Percentiles rank a stretch among this genome's conserved stretches.
Conservation (phyloP, 345 rosid species). For the Cardamine resedifolia region DNA sequence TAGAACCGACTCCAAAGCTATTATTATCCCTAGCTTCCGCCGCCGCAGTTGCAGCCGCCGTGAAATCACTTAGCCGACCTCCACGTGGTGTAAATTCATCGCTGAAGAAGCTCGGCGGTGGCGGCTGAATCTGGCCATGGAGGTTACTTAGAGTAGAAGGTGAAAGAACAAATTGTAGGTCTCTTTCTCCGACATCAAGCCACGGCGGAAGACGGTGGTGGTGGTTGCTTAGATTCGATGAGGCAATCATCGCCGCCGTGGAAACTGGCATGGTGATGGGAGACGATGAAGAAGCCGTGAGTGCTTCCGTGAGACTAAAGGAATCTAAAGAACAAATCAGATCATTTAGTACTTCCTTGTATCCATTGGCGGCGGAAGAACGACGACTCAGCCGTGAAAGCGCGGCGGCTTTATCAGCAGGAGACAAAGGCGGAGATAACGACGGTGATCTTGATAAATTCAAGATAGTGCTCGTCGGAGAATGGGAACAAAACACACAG, state of each 20-base stretch:
- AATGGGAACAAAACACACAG: slow-evolving; percentile 56
- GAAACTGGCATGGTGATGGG: slow-evolving; percentile 25
- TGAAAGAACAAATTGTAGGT: slow-evolving; percentile 50
- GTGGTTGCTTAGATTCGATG: slow-evolving; percentile 8
- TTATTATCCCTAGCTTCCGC: slow-evolving; percentile 21
- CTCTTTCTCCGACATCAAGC: slow-evolving; percentile 47
- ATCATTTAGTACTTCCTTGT: slow-evolving; percentile 54
- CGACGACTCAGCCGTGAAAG: slow-evolving; percentile 34
- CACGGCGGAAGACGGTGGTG: slow-evolving; percentile 43
- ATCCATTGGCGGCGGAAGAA: slow-evolving; percentile 8
- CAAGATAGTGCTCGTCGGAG: slow-evolving; percentile 68
- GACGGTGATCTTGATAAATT: slow-evolving; percentile 55
- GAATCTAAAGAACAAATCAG: slow-evolving; percentile 56
- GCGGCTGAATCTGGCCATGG: slow-evolving; percentile 12
- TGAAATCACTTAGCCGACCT: slow-evolving; percentile 18
- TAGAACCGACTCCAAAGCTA: slow-evolving; percentile 28
- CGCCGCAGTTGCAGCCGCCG: slow-evolving; percentile 19
- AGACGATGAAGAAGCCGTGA: slow-evolving; percentile 7
- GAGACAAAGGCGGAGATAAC: slow-evolving; percentile 71
- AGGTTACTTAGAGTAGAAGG: slow-evolving; percentile 51
- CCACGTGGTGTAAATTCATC: slow-evolving; percentile 30
- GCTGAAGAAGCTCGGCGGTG: slow-evolving; percentile 19
- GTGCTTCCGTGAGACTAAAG: slow-evolving; percentile 46
- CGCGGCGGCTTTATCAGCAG: slow-evolving; percentile 37
- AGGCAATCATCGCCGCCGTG: slow-evolving; percentile 28